Conservation (phyloP, 768 basidiomycete genomes). For the Serendipita sp. region DNA sequence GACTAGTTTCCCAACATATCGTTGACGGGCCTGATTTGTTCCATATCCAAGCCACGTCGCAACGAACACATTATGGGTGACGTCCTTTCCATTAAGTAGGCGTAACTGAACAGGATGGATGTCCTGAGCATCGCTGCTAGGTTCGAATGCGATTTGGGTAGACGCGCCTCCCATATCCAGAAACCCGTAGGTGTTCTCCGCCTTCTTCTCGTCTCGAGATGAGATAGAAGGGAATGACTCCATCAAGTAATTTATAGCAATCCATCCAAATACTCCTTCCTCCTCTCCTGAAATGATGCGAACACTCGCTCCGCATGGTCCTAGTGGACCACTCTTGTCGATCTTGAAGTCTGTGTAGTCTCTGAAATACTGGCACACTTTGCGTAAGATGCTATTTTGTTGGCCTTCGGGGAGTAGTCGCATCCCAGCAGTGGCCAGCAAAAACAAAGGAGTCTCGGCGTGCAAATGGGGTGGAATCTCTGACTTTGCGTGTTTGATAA, state of each 20-base stretch:
- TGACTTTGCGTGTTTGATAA: conserved; percentile 65
- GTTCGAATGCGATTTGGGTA: conserved; percentile 97
- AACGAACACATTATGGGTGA: conserved; percentile 86
- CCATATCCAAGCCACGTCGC: conserved; percentile 99
- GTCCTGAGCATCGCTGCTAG: conserved; percentile 40
- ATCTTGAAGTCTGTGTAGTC: conserved; percentile 66
- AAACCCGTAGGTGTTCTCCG: conserved; percentile 71
- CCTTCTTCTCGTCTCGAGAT: not conserved
- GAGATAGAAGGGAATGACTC: conserved; percentile 54
- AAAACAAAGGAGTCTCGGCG: conserved; percentile 72
- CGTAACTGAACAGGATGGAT: conserved; percentile 70
- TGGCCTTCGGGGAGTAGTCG: conserved; percentile 56
- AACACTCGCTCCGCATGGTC: conserved; percentile 84
- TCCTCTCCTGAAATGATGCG: conserved; percentile 95
- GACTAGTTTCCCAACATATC: conserved; percentile 64
- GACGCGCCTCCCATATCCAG: conserved; percentile 99
- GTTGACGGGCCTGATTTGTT: conserved; percentile 89
- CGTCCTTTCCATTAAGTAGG: conserved; percentile 68
- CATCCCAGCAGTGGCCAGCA: conserved; percentile 97
- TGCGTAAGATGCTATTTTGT: conserved; percentile 54
- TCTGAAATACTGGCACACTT: conserved; percentile 62
- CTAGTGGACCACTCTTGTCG: conserved; percentile 42
- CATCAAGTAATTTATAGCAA: conserved; percentile 98
- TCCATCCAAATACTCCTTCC: conserved; percentile 97
- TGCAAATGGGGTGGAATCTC: conserved; percentile 80